Percentiles rank a stretch among this genome's conserved stretches.
phyloP scores from a whole-genome alignment of 2,329 filamentous ascomycete species.

The Neofusicoccum umdonicola region DNA sequence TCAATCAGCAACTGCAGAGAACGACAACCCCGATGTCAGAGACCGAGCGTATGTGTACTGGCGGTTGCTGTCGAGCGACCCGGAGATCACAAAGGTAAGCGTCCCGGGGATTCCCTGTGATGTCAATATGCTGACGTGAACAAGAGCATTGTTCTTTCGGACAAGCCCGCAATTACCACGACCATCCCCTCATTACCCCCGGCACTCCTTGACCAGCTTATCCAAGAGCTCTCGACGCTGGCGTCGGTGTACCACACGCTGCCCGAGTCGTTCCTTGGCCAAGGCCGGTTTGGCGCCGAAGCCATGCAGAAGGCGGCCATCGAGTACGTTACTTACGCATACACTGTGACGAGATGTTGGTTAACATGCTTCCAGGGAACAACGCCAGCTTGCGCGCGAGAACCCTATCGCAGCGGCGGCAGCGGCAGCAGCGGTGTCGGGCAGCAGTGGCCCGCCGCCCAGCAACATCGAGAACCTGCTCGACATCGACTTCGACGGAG shows the following conservation, averaged over 20 bases:
- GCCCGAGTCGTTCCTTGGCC: slow-evolving; percentile 94
- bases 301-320: slow-evolving; percentile 94
- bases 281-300: slow-evolving; percentile 89
- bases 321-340: slow-evolving; percentile 50
- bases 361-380: slow-evolving; percentile 57
- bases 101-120: too few relatives aligned
- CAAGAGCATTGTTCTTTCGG: slow-evolving; percentile 82
- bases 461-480: slow-evolving; percentile 91
- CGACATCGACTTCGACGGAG: slow-evolving; percentile 94
- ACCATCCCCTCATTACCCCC: slow-evolving; percentile 89
- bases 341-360: not conserved
- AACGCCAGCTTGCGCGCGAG: slow-evolving; percentile 85
- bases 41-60: slow-evolving; percentile 98
- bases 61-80: slow-evolving; percentile 89
- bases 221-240: slow-evolving; percentile 87
- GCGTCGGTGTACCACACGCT: slow-evolving; percentile 98
- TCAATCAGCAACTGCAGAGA: slow-evolving; percentile 87
- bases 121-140: not conserved
- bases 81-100: slow-evolving; percentile 78
- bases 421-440: slow-evolving; percentile 61
- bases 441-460: slow-evolving; percentile 57
- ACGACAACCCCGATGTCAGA: slow-evolving; percentile 95
- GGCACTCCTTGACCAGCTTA: slow-evolving; percentile 81
- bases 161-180: slow-evolving; percentile 89
- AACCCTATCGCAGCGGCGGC: slow-evolving; percentile 90